Conservation (phyloP, 805 yeast species). For the Nadsonia fulvescens region DNA sequence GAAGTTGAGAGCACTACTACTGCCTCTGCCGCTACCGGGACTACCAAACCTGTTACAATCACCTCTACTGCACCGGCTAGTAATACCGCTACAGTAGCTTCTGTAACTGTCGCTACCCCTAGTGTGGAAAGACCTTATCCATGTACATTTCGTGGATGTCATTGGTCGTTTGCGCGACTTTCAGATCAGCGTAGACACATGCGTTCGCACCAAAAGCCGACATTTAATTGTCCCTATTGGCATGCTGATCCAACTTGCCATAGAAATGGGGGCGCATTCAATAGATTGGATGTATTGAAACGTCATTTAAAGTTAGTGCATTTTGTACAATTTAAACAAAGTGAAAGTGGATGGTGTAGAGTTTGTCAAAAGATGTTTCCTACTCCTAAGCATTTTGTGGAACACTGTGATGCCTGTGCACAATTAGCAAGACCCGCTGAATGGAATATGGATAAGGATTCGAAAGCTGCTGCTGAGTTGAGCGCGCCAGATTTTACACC, state of each 20-base stretch:
- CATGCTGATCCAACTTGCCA: constrained; percentile 52
- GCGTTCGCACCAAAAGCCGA: constrained; percentile 48
- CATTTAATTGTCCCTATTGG: constrained; percentile 61
- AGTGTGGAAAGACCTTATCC: constrained; percentile 17
- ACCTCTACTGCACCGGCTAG: no score
- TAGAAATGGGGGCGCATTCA: constrained; percentile 59
- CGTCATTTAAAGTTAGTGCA: constrained; percentile 58
- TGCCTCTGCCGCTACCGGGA: no score
- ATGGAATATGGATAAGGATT: constrained; percentile 13
- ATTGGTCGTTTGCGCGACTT: constrained; percentile 53
- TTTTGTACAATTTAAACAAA: constrained; percentile 29
- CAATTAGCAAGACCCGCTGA: constrained; percentile 14
- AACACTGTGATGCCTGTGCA: constrained; percentile 51
- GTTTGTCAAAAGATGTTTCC: constrained; percentile 41
- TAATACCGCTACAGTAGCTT: no score
- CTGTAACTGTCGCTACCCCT: constrained; percentile 4
- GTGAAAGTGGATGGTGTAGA: constrained; percentile 52
- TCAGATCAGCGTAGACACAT: constrained; percentile 53
- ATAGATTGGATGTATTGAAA: constrained; percentile 55
- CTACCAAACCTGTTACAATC: no score
- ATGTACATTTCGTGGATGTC: constrained; percentile 28
- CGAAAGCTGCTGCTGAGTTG: no score
- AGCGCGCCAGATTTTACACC: no score
- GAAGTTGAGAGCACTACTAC: no score
- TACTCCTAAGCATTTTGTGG: constrained; percentile 37